phyloP scores from a whole-genome alignment of 1,284 basidiomycete genomes.

The Xerocomus minutiporus region DNA sequence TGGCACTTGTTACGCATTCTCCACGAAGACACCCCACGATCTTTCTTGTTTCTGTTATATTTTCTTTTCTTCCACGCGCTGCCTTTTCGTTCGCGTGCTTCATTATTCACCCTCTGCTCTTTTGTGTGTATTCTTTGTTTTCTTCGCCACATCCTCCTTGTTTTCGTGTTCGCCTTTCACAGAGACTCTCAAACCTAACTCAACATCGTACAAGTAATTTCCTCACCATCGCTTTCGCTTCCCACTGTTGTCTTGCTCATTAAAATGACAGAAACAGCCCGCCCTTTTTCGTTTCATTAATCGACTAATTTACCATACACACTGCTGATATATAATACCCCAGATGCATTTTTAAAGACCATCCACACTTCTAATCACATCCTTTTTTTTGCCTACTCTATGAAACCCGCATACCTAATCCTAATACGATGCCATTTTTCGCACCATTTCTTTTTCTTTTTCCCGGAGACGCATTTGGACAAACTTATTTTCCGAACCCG shows the following conservation, averaged over 20 bases:
- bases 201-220: slow-evolving; percentile 23
- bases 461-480: neutral
- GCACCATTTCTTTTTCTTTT: neutral
- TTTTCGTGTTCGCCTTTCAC: neutral
- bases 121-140: neutral
- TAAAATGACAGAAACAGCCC: neutral
- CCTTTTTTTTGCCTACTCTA: neutral
- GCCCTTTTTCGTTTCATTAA: neutral
- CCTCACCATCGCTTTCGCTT: slow-evolving; percentile 13
- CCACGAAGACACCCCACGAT: slow-evolving; percentile 27
- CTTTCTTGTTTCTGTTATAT: neutral
- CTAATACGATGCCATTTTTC: neutral
- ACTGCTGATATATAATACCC: neutral
- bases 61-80: neutral
- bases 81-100: slow-evolving; percentile 2
- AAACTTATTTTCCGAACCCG: neutral
- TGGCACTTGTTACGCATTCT: slow-evolving; percentile 15
- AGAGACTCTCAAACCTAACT: neutral
- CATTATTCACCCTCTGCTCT: neutral
- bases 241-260: slow-evolving; percentile 22
- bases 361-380: neutral
- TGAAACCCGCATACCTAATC: neutral
- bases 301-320: neutral
- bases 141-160: neutral
- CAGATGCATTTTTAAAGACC: neutral